Base-by-base conservation (phyloP, 208 protist species). In the Acanthamoeba triangularis region DNA sequence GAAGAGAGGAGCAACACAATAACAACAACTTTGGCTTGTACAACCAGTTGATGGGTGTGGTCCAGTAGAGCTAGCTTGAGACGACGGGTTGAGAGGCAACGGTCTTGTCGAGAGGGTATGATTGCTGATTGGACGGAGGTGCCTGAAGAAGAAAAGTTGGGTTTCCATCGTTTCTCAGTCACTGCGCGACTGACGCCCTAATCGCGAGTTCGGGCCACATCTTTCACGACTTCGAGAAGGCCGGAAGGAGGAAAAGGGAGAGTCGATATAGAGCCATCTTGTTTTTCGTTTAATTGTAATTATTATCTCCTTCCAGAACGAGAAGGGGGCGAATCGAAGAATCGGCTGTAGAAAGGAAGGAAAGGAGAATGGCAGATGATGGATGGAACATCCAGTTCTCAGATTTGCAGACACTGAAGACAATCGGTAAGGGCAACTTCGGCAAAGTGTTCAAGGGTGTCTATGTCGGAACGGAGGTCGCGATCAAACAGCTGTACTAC, bases 401-500 rank as follows among this genome's bases (percentile, higher is more conserved):
- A 23, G 80, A 90, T 2, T 37, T 90, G 49, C 80, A 90, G 80
- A 88, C 54, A 33, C 37, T 47, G 30, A 63, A 63, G 80, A 63
- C 44, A 3, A 90, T 90, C 4, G 82, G 82, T 11, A 44, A 90
- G 47, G 82, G 82, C 30, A 54, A 44, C 14, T 90, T 54, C 59
- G 82, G 82, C 49, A 90, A 90, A 63, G 82, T 90, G 82, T 90
- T 33, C 28, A 90, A 44, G n/a, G 82, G 82, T 2, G 59, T 41
- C 2, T 90, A 54, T 18, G 23, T 59, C 0, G 82, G 82, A 44
- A 90, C 82, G 8, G 82, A 90, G 41, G 82, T 90, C 20, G 82
- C 82, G 30, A 90, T 90, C 82, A 90, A 90, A 37, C 35, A 90
- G 37, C 82, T 90, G 11, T 90, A 90, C 87, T 93, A 76, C 47